These are phyloP conservation scores for Alternaria conjuncta DNA, from an alignment of 2,329 filamentous ascomycete species.

Conservation along the genomic window DNA sequence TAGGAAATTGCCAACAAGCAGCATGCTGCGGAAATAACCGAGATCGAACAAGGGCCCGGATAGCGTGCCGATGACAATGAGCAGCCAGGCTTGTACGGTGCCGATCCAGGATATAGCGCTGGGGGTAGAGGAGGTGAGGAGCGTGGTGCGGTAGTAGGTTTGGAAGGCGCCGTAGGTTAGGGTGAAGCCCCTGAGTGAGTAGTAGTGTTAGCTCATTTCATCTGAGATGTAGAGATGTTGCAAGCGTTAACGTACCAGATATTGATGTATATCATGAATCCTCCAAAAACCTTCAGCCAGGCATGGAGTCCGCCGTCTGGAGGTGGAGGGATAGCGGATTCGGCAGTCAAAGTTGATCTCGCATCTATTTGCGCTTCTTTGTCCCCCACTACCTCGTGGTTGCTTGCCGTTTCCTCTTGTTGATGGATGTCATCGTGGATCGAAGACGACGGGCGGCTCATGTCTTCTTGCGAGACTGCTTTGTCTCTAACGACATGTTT, in stretches of 20 bases:
- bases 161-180: conserved; percentile 54
- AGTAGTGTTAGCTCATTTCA: not conserved
- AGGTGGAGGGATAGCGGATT: conserved; percentile 38
- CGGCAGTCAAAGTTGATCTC: conserved; percentile 26
- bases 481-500: conserved; percentile 18
- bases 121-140: conserved; percentile 45
- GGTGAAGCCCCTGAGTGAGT: conserved; percentile 48
- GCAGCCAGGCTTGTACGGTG: conserved; percentile 53
- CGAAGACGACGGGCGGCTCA: conserved; percentile 19
- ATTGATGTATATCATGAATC: conserved; percentile 49
- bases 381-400: conserved; percentile 9
- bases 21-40: conserved; percentile 55
- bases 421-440: not conserved
- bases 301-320: conserved; percentile 49
- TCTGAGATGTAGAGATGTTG: not conserved
- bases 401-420: conserved; percentile 2
- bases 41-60: conserved; percentile 57
- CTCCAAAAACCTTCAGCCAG: conserved; percentile 49
- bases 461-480: conserved; percentile 22
- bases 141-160: conserved; percentile 52
- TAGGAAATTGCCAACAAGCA: conserved; percentile 55
- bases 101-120: conserved; percentile 56
- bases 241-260: conserved; percentile 39
- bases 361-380: conserved; percentile 27
- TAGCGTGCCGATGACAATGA: conserved; percentile 61